Percentiles rank a stretch among this genome's conserved stretches.
These are phyloP conservation scores for Nannizzia gypsea DNA, from an alignment of 2,329 filamentous ascomycete species.

Conservation along the genomic window DNA sequence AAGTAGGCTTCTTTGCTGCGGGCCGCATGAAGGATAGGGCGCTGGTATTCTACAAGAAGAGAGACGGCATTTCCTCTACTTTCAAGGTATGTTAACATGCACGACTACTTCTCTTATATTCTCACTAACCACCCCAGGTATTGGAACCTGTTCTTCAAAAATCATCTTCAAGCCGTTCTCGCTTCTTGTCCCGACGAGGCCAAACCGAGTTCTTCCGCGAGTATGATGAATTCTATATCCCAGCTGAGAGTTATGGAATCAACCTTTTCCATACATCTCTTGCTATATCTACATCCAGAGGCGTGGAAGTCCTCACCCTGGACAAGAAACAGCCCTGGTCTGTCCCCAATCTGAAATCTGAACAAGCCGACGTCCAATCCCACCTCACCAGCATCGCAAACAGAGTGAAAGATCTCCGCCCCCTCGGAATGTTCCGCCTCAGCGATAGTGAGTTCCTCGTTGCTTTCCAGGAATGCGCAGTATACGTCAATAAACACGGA, in stretches of 20 bases:
- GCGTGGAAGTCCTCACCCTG: conserved; percentile 88
- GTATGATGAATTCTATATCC: conserved; percentile 98
- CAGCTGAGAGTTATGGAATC: conserved; percentile 84
- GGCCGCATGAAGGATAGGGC: conserved; percentile 95
- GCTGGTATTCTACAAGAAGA: conserved; percentile 93
- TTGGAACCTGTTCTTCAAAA: conserved; percentile 93
- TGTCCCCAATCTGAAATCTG: conserved; percentile 64
- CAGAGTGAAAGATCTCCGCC: conserved; percentile 69
- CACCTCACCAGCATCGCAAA: conserved; percentile 74
- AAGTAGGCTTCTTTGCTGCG: conserved; percentile 93
- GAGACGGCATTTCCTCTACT: conserved; percentile 86
- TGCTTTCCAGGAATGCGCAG: conserved; percentile 88
- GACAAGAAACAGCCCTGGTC: conserved; percentile 96
- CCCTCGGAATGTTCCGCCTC: conserved; percentile 91
- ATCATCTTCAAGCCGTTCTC: conserved; percentile 68
- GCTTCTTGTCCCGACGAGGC: conserved; percentile 53
- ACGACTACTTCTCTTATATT: neutral
- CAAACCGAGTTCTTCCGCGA: conserved; percentile 93
- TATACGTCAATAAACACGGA: conserved; percentile 96
- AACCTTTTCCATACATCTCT: conserved; percentile 94
- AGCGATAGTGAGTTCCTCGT: conserved; percentile 86
- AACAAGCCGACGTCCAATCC: conserved; percentile 44
- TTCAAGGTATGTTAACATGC: conserved; percentile 45
- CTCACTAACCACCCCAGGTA: conserved; percentile 44
- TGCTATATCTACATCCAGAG: conserved; percentile 78